Evolutionary conservation across 805 yeast species (phyloP), one percentile per base, ranked within the genome.

Genomic region (Lipomyces chichibuensis): DNA sequence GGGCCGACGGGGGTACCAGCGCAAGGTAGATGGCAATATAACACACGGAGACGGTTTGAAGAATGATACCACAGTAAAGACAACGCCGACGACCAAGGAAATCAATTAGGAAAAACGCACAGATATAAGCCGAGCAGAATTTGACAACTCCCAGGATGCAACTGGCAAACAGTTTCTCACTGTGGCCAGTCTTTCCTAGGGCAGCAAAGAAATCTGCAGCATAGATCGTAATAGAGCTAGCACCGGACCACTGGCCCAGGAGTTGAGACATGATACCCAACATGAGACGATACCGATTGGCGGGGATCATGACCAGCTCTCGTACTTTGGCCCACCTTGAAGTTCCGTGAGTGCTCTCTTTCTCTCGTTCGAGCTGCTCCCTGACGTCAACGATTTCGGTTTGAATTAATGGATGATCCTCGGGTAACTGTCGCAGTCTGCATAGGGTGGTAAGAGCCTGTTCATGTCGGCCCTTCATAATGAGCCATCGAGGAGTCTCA

Each of bases 161-260:
- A 9, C 87, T 83, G 80, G 83, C 82, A 74, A 83, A 75, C 60
- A 78, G 73, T 55, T 79, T 79, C 54, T 81, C 79, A 8, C 76
- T 71, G 35, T 67, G 71, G 29, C 83, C 84, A 9, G 74, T 72
- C 62, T 81, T 78, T 57, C 88, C 87, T 62, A 82, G 81, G 66
- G 83, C 76, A 3, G 80, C 80, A 67, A 84, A 82, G 56, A 85
- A 75, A 60, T 83, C 84, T 1, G 88, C 84, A 51, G 88, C 84
- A 70, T 85, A 86, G 59, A 85, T 84, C 2, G 88, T 85, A 57
- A 86, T 77, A 7, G 87, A 81, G 69, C 82, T 82, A 6, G 87
- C 85, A 61, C 87, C 87, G n/a, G 85, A 81, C 88, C 88, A 85
- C 76, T 85, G 88, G 49, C 83, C 84, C 52, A 85, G 77, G 14